Base-by-base conservation (phyloP, 2,329 filamentous ascomycete genomes). In the Pestalotiopsis sp. region DNA sequence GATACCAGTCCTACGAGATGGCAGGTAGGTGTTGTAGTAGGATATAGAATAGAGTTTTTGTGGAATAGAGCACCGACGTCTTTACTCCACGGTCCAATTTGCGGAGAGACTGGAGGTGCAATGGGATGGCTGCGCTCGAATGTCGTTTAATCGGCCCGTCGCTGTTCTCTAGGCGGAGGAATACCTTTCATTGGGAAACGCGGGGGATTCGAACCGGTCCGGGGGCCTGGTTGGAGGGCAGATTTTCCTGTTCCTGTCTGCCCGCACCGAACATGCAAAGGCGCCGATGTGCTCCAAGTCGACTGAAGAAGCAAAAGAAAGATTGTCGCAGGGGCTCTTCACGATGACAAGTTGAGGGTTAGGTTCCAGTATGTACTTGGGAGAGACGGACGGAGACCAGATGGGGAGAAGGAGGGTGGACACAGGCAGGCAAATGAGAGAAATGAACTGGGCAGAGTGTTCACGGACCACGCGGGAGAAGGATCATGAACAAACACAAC, bases 111-210 rank as follows among this genome's bases (percentile, higher is more conserved):
- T 73, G 73, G 73, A 73, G 72, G 74, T 71, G 74, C 69, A 72
- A 75, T 71, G 71, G 71, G 71, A 72, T 69, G 71, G 52, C 45
- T 59, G 52, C 39, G 25, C 14, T 49, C 27, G 52, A 71, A 69
- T 69, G 67, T 74, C 72, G 61, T 73, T 59, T 76, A 78, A 78
- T 78, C 76, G 76, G 76, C 77, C 77, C 77, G 77, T 78, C 73
- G 72, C 66, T 74, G 72, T 72, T 73, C 73, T 72, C 74, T 74
- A 76, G 77, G 76, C 74, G 76, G 76, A 77, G 76, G 76, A 69
- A 73, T 56, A 70, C 62, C 66, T 70, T 69, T 74, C 72, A 74
- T 76, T 69, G 71, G 71, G 45, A 75, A 75, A 75, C 74, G 74
- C 74, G 74, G 74, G 57, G 73, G 74, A 74, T 71, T 39, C 67